These are phyloP conservation scores for Nidula niveotomentosa DNA, from an alignment of 1,284 basidiomycete genomes.

Conservation along the genomic window DNA sequence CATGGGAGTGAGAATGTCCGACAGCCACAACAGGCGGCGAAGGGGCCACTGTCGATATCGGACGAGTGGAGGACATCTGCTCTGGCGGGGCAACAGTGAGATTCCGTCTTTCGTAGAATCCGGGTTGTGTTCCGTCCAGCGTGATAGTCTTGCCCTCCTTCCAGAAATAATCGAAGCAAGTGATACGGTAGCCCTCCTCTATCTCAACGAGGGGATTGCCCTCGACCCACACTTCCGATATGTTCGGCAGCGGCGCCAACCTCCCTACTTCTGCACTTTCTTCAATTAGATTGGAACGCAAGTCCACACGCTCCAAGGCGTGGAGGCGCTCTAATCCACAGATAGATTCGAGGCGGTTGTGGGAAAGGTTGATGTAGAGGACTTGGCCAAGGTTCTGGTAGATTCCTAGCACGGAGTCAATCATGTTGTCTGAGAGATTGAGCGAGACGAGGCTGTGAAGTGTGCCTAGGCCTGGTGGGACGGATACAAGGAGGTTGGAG, in stretches of 20 bases:
- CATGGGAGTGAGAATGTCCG: constrained; percentile 34
- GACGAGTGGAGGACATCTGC: constrained; percentile 51
- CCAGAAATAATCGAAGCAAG: constrained; percentile 82
- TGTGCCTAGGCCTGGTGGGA: constrained; percentile 74
- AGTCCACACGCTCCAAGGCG: constrained; percentile 83
- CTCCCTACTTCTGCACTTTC: constrained; percentile 88
- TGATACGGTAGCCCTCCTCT: constrained; percentile 73
- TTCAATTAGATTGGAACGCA: constrained; percentile 80
- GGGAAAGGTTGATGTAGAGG: constrained; percentile 73
- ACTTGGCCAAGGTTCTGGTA: constrained; percentile 82
- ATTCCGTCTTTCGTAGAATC: constrained; percentile 76
- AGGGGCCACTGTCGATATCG: constrained; percentile 40
- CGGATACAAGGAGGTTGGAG: constrained; percentile 84
- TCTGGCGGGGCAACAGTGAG: constrained; percentile 47
- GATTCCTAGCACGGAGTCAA: constrained; percentile 91
- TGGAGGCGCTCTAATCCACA: constrained; percentile 90
- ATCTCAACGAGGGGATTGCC: constrained; percentile 78
- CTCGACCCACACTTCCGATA: constrained; percentile 77
- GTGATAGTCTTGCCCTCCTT: constrained; percentile 74
- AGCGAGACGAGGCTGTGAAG: constrained; percentile 83
- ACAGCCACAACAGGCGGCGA: constrained; percentile 66
- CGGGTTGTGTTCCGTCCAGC: constrained; percentile 75
- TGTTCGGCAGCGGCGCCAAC: constrained; percentile 76
- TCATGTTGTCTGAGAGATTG: constrained; percentile 94
- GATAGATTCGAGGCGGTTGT: constrained; percentile 90